A percentile compares a stretch with the other conserved stretches of the same genome.
phyloP scores from a whole-genome alignment of 495 filamentous ascomycete species.

The Glutinoglossum americanum region DNA sequence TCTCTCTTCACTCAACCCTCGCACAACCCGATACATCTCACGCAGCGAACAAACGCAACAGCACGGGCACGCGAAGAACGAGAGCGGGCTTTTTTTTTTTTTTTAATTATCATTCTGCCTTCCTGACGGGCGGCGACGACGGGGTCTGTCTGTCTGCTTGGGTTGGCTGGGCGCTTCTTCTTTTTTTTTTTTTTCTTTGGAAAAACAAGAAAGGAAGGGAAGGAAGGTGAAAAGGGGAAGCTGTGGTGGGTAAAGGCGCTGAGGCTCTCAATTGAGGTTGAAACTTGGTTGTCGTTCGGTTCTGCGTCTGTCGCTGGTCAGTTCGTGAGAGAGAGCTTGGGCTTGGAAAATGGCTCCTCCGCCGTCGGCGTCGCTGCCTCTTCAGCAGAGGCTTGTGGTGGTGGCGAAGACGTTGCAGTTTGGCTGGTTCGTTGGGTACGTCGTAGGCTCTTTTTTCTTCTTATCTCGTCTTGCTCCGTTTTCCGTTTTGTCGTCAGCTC shows the following conservation, averaged over 20 bases:
- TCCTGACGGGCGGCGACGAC: too few relatives aligned
- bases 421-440: constrained; percentile 82
- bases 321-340: neutral
- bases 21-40: too few relatives aligned
- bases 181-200: too few relatives aligned
- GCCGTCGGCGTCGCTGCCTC: constrained; percentile 44
- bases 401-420: constrained; percentile 77
- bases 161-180: too few relatives aligned
- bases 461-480: neutral
- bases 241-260: neutral
- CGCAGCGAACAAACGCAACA: too few relatives aligned
- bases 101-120: too few relatives aligned
- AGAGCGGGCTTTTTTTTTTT: too few relatives aligned
- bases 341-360: constrained; percentile 49
- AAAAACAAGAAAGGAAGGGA: too few relatives aligned
- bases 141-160: too few relatives aligned
- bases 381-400: constrained; percentile 48
- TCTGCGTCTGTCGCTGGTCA: neutral
- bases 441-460: neutral
- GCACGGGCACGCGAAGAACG: too few relatives aligned
- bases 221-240: too few relatives aligned
- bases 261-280: neutral
- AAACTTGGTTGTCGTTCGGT: neutral
- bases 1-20: neutral
- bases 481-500: too few relatives aligned